Percentiles rank a stretch among this genome's conserved stretches.
Conservation (phyloP, 192 early-diverging fungal genomes). For the Oehlia diaphana region DNA sequence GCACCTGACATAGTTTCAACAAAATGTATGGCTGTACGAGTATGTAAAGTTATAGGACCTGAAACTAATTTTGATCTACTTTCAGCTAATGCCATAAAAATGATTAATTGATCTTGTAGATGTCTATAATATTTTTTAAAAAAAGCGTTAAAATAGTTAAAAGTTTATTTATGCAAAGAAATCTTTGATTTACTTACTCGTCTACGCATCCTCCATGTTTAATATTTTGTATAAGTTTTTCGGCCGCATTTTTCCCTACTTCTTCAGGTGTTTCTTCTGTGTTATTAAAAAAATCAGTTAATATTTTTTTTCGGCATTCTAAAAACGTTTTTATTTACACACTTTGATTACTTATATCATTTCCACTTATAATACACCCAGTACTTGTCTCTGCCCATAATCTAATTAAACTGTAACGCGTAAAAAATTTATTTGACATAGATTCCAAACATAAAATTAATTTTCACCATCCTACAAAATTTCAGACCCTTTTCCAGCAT, state of each 20-base stretch:
- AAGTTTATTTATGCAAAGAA: not conserved
- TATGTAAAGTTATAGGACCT: conserved; percentile 41
- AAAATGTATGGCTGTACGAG: conserved; percentile 38
- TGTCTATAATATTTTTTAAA: not conserved
- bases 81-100: conserved; percentile 46
- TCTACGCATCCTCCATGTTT: conserved; percentile 42
- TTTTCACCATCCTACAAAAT: conserved; percentile 5
- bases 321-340: not conserved
- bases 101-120: conserved; percentile 47
- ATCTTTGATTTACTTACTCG: conserved; percentile 23
- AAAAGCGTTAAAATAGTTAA: not conserved
- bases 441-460: too few species aligned
- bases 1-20: conserved; percentile 34
- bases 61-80: conserved; percentile 37
- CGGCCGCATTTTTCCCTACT: conserved; percentile 25
- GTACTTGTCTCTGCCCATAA: conserved; percentile 38
- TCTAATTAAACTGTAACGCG: not conserved
- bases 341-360: conserved; percentile 24
- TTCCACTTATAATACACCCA: conserved; percentile 40
- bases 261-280: conserved; percentile 23
- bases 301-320: not conserved
- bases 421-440: not conserved
- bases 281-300: not conserved
- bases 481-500: not conserved
- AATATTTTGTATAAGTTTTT: conserved; percentile 32